Conservation (phyloP, 805 yeast genomes). For the Brettanomyces bruxellensis region DNA sequence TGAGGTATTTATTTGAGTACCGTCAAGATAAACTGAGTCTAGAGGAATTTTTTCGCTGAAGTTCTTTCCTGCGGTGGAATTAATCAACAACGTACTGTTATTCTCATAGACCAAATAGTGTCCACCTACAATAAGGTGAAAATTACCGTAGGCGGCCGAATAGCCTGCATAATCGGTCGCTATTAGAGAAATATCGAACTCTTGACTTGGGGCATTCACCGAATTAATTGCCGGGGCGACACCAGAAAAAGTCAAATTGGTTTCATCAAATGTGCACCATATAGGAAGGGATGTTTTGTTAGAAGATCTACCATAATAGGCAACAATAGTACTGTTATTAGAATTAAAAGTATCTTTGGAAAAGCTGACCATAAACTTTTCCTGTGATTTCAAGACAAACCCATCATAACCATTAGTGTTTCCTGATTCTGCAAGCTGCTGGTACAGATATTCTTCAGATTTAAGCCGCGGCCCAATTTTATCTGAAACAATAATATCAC, state of each 20-base stretch:
- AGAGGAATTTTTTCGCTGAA: slow-evolving; percentile 56
- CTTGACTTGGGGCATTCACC: slow-evolving; percentile 76
- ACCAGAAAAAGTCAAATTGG: slow-evolving; percentile 65
- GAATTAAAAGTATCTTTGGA: slow-evolving; percentile 48
- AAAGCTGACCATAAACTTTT: slow-evolving; percentile 57
- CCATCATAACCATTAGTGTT: slow-evolving; percentile 70
- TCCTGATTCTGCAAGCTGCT: slow-evolving; percentile 56
- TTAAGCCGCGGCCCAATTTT: slow-evolving; percentile 45
- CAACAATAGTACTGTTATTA: slow-evolving; percentile 42
- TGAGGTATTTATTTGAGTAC: slow-evolving; percentile 31
- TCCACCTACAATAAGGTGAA: slow-evolving; percentile 77
- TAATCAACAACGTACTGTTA: slow-evolving; percentile 32
- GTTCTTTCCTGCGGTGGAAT: slow-evolving; percentile 55
- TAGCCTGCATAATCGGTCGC: slow-evolving; percentile 74
- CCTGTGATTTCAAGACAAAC: slow-evolving; percentile 63
- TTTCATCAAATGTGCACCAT: slow-evolving; percentile 70
- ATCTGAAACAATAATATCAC: slow-evolving; percentile 51
- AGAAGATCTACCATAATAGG: slow-evolving; percentile 72
- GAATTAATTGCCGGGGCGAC: slow-evolving; percentile 84
- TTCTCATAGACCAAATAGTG: slow-evolving; percentile 65
- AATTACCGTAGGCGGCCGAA: slow-evolving; percentile 60
- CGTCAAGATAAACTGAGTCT: slow-evolving; percentile 56
- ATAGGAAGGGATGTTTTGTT: slow-evolving; percentile 85
- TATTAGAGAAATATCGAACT: slow-evolving; percentile 60
- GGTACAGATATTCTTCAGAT: slow-evolving; percentile 30